Conservation (phyloP, 129 eudicot species). For the Centaurea solstitialis region DNA sequence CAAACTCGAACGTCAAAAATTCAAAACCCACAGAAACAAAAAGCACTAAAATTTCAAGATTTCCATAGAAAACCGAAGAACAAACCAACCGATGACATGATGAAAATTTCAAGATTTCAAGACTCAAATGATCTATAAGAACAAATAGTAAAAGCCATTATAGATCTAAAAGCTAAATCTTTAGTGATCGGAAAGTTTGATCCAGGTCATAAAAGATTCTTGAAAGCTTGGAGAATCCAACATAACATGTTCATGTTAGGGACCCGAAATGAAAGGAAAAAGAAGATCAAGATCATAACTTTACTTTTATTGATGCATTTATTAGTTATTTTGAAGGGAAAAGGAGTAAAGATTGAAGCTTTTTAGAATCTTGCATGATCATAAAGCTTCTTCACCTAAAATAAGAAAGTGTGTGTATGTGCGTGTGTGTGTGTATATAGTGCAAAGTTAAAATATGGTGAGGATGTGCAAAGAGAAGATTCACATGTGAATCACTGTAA, state of each 20-base stretch:
- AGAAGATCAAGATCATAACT: conserved; percentile 32
- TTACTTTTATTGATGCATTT: conserved; percentile 22
- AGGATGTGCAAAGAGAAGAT: neutral
- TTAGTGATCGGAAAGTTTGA: conserved; percentile 16
- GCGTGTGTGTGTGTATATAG: neutral
- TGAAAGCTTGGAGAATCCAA: conserved; percentile 9
- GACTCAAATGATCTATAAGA: neutral
- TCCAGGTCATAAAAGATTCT: conserved; percentile 27
- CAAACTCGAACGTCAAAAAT: conserved; percentile 26
- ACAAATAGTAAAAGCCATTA: neutral
- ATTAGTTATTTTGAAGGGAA: conserved; percentile 15
- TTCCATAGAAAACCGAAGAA: neutral
- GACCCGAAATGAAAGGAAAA: conserved; percentile 27
- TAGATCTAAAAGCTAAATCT: neutral
- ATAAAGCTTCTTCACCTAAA: conserved; percentile 40
- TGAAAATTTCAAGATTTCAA: neutral
- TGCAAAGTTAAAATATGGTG: neutral
- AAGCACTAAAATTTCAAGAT: neutral
- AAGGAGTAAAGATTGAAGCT: conserved; percentile 33
- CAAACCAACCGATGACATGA: neutral
- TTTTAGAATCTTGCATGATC: conserved; percentile 68
- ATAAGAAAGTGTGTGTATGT: conserved; percentile 9
- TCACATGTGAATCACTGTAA: neutral
- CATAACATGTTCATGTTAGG: conserved; percentile 15
- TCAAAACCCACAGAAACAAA: conserved; percentile 5